These are phyloP conservation scores for Fraxinus albicans DNA, from an alignment of 305 asterid species.

Conservation along the genomic window DNA sequence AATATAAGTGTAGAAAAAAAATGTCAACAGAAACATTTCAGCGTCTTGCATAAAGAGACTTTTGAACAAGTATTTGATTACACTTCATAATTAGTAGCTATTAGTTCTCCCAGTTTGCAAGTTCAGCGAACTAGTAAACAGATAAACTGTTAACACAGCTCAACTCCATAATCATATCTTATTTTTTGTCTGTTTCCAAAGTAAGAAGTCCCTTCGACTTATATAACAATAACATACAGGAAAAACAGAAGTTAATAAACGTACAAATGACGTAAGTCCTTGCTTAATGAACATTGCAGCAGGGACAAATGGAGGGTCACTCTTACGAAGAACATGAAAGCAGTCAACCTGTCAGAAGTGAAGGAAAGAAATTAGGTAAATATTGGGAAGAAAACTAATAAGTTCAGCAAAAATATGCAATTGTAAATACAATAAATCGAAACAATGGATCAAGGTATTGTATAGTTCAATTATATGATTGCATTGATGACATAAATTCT, in stretches of 20 bases:
- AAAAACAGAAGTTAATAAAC: conserved; percentile 31
- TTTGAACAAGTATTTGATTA: not conserved
- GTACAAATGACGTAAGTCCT: conserved; percentile 86
- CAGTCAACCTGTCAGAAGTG: conserved; percentile 76
- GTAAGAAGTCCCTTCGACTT: not conserved
- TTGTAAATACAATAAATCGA: not conserved
- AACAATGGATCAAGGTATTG: not conserved
- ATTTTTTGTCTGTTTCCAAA: not conserved
- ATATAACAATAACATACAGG: not conserved
- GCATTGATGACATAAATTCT: not conserved
- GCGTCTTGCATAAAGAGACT: not conserved
- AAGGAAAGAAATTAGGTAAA: conserved; percentile 21
- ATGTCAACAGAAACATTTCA: not conserved
- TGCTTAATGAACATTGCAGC: conserved; percentile 76
- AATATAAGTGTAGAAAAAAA: not conserved
- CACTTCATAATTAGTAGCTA: not conserved
- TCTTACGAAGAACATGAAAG: conserved; percentile 90
- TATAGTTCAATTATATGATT: not conserved
- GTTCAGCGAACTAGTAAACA: conserved; percentile 3
- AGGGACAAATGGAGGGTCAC: conserved; percentile 95
- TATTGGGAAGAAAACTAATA: not conserved
- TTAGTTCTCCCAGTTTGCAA: not conserved
- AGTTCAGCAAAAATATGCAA: not conserved
- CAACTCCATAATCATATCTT: not conserved
- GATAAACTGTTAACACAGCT: not conserved